Base-by-base conservation (phyloP, 805 yeast genomes). In the Zygosaccharomyces gambellarensis region DNA sequence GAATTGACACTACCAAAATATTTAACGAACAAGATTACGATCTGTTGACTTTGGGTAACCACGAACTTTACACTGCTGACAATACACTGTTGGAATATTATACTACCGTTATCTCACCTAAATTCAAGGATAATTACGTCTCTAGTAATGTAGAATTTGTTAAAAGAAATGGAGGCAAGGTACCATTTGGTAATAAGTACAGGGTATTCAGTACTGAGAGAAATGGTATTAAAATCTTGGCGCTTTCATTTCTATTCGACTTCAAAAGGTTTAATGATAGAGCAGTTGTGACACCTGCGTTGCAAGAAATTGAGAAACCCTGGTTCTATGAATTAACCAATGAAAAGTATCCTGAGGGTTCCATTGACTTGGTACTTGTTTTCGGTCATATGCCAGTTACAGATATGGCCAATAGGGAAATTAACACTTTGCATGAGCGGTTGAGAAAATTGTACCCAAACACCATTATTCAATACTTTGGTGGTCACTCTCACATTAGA, bases 401-500 rank as follows among this genome's bases (percentile, higher is more conserved):
- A 2, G 74, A 71, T 51, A 44, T 55, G 10, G 69, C 64, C 8
- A 51, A 62, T 39, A 63, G 63, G 22, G 74, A 71, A 52, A 58
- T 74, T 3, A 55, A 63, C n/a, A 48, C 58, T 52, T 52, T 75
- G 1, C 78, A 74, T 52, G 39, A 57, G 0, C 66, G 64, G 5
- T 66, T 92, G 25, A 77, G 97, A 51, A 51, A 63, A 23, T 70
- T 67, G 25, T 85, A 79, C 58, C 92, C 95, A 5, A 63, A 74
- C 28, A 74, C 77, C 0, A 71, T 81, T 0, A 85, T 92, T 46
- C 96, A 89, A 64, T 87, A 85, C 58, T 84, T 92, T 67, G 98
- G 97, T 1, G 98, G 97, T 1, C 98, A 92, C 68, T 82, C 95
- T 27, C 98, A 92, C 63, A 81, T 92, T 12, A 74, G 98, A 53